phyloP scores from a whole-genome alignment of 1,284 basidiomycete genomes.

The Apiotrichum gracile region DNA sequence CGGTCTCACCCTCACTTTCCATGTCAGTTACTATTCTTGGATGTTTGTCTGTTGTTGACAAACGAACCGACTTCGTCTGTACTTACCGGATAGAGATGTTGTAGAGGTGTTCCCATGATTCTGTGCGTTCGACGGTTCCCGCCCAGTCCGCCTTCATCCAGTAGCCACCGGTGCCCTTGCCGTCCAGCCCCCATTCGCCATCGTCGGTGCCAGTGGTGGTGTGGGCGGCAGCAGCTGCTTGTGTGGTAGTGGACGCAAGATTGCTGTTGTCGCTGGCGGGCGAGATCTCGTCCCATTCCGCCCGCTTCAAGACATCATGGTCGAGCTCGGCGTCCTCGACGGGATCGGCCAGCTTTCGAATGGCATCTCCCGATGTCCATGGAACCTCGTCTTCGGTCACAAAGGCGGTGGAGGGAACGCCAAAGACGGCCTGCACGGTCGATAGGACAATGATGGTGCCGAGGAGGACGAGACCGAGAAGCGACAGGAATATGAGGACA shows the following conservation, averaged over 20 bases:
- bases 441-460: constrained; percentile 90
- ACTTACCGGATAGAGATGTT: constrained; percentile 39
- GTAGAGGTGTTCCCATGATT: constrained; percentile 37
- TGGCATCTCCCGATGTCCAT: constrained; percentile 46
- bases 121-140: constrained; percentile 32
- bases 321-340: not conserved
- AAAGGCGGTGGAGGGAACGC: constrained; percentile 71
- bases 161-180: constrained; percentile 40
- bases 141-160: constrained; percentile 45
- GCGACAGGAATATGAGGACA: constrained; percentile 63
- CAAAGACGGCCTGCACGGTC: constrained; percentile 83
- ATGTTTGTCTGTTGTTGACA: not conserved
- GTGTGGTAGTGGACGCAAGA: not conserved
- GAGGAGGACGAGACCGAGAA: constrained; percentile 77
- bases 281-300: constrained; percentile 14
- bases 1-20: constrained; percentile 54
- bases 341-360: constrained; percentile 18
- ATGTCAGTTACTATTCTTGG: too few relatives aligned
- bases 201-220: not conserved
- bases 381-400: constrained; percentile 73
- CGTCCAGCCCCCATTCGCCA: constrained; percentile 38
- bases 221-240: not conserved
- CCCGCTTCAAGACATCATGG: constrained; percentile 10
- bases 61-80: not conserved
- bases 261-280: not conserved